Percentiles rank a stretch among this genome's conserved stretches.
phyloP scores from a whole-genome alignment of 169 alveolate species.

The Sarcocystis neurona region DNA sequence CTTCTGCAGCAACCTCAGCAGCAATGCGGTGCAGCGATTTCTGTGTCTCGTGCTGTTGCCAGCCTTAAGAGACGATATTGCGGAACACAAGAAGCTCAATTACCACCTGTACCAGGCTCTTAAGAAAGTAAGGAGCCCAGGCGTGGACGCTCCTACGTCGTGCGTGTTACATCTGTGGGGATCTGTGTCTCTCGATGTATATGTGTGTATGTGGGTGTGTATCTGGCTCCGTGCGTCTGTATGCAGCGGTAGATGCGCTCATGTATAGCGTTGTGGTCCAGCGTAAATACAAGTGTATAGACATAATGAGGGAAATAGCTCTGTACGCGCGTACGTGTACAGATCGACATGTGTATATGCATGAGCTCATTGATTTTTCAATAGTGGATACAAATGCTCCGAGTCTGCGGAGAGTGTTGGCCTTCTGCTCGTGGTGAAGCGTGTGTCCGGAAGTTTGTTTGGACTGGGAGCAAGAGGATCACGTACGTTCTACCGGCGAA shows the following conservation, averaged over 20 bases:
- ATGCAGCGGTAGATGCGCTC: not conserved
- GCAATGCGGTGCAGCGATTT: conserved; percentile 78
- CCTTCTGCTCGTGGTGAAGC: too few species aligned
- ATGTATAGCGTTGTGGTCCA: not conserved
- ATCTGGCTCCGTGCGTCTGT: not conserved
- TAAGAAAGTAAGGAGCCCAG: conserved; percentile 67
- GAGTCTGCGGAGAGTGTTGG: too few species aligned
- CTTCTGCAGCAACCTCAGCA: conserved; percentile 82
- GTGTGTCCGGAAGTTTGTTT: too few species aligned
- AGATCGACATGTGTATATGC: not conserved
- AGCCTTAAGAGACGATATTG: conserved; percentile 85
- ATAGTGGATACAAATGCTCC: too few species aligned
- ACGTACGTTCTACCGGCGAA: too few species aligned
- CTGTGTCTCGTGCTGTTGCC: conserved; percentile 79
- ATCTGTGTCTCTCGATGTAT: not conserved
- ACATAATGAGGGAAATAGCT: too few species aligned
- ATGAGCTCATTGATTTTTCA: too few species aligned
- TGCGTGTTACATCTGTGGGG: not conserved
- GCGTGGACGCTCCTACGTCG: not conserved
- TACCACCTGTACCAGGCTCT: conserved; percentile 90
- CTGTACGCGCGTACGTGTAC: too few species aligned
- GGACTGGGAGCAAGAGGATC: too few species aligned
- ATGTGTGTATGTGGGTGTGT: not conserved
- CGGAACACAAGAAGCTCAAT: conserved; percentile 81
- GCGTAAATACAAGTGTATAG: not conserved